Conservation (phyloP, 2,329 filamentous ascomycete species). For the Exophiala spinifera region DNA sequence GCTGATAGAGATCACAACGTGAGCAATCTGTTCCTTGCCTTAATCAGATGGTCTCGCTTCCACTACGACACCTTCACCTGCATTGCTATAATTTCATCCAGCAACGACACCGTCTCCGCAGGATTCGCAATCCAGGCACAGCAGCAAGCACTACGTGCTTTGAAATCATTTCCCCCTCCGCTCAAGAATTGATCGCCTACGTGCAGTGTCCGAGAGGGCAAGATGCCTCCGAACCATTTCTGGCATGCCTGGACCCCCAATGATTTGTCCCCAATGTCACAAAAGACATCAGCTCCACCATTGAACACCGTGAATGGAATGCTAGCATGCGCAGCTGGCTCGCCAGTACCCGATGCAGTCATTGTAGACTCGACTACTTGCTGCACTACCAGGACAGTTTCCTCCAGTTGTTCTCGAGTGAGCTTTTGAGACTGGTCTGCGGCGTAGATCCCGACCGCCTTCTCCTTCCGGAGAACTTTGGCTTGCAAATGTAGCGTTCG, state of each 20-base stretch:
- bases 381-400: slow-evolving; percentile 91
- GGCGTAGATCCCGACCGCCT: slow-evolving; percentile 76
- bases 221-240: slow-evolving; percentile 69
- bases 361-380: slow-evolving; percentile 81
- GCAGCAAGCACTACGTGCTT: slow-evolving; percentile 84
- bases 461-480: slow-evolving; percentile 78
- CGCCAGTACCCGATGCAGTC: slow-evolving; percentile 40
- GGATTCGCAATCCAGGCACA: slow-evolving; percentile 97
- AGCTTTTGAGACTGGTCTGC: slow-evolving; percentile 61
- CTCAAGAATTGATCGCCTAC: slow-evolving; percentile 95
- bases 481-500: slow-evolving; percentile 71
- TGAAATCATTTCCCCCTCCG: slow-evolving; percentile 95
- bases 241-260: slow-evolving; percentile 94
- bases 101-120: slow-evolving; percentile 78
- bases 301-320: slow-evolving; percentile 98
- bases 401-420: slow-evolving; percentile 84
- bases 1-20: too few species aligned
- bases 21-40: too few species aligned
- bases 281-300: slow-evolving; percentile 94
- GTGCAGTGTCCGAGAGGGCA: slow-evolving; percentile 72
- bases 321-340: slow-evolving; percentile 17
- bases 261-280: slow-evolving; percentile 96
- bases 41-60: neutral
- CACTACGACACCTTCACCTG: slow-evolving; percentile 1
- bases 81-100: slow-evolving; percentile 63